A percentile compares a stretch with the other conserved stretches of the same genome.
Conservation (phyloP, 2,329 filamentous ascomycete species). For the Colletotrichum tropicale region DNA sequence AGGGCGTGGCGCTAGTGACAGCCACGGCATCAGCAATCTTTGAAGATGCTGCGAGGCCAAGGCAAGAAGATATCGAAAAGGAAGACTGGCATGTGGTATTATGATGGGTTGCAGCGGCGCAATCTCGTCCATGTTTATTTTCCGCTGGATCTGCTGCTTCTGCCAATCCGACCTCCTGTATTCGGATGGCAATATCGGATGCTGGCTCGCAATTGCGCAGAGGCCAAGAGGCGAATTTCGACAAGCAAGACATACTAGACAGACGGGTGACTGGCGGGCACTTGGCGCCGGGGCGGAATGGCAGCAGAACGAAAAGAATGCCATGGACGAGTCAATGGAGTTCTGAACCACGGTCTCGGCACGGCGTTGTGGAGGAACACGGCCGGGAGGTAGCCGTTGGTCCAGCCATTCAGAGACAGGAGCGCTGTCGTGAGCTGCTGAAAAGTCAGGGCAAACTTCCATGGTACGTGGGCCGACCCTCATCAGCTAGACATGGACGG, state of each 20-base stretch:
- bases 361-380: constrained; percentile 1
- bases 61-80: constrained; percentile 14
- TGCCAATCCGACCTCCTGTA: constrained; percentile 3
- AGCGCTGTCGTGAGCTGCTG: background rate
- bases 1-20: background rate
- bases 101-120: background rate
- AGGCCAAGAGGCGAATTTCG: background rate
- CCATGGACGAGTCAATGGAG: background rate
- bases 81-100: constrained; percentile 12
- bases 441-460: background rate
- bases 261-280: background rate
- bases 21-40: background rate
- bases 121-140: background rate
- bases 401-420: constrained; percentile 1
- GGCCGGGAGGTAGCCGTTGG: background rate
- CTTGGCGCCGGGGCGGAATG: background rate
- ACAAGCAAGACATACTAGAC: background rate
- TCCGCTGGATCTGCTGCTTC: background rate
- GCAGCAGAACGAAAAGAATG: constrained; percentile 6
- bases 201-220: background rate
- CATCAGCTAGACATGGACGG: background rate
- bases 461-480: background rate
- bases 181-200: background rate
- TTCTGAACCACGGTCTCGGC: constrained; percentile 9
- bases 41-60: background rate